A percentile compares a stretch with the other conserved stretches of the same genome.
These are phyloP conservation scores for Mucor sp. DNA, from an alignment of 371 early-diverging fungal genomes.

Conservation along the genomic window DNA sequence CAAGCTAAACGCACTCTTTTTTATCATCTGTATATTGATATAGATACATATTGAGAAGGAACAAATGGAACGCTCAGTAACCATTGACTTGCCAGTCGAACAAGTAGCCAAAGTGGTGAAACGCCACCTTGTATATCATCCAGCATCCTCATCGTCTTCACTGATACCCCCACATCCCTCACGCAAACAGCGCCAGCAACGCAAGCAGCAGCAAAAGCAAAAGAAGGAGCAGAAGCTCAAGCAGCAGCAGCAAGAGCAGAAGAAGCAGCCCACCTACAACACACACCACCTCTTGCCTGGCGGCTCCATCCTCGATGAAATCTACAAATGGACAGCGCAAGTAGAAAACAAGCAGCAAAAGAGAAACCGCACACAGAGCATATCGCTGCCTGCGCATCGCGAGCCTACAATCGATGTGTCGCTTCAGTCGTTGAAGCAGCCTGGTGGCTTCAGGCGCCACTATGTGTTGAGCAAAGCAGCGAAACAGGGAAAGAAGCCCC, in stretches of 20 bases:
- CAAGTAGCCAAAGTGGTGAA: conserved; percentile 74
- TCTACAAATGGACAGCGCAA: conserved; percentile 92
- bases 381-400: conserved; percentile 54
- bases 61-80: conserved; percentile 46
- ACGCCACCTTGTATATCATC: conserved; percentile 67
- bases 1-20: not conserved
- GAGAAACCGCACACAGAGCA: conserved; percentile 55
- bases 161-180: conserved; percentile 30
- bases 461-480: conserved; percentile 77
- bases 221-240: conserved; percentile 14
- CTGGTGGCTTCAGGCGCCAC: conserved; percentile 91
- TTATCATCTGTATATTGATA: not conserved
- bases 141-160: conserved; percentile 36
- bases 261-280: conserved; percentile 31
- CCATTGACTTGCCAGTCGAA: conserved; percentile 65
- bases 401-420: conserved; percentile 40
- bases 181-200: conserved; percentile 27
- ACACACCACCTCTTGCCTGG: conserved; percentile 58
- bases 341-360: conserved; percentile 62
- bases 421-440: conserved; percentile 56
- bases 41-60: not conserved
- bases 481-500: conserved; percentile 64
- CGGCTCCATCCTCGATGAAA: conserved; percentile 83
- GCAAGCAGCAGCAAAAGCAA: conserved; percentile 32
- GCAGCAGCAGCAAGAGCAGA: conserved; percentile 34